Evolutionary conservation across 2,329 filamentous ascomycete genomes (phyloP).

Genomic region (Colletotrichum costaricense): DNA sequence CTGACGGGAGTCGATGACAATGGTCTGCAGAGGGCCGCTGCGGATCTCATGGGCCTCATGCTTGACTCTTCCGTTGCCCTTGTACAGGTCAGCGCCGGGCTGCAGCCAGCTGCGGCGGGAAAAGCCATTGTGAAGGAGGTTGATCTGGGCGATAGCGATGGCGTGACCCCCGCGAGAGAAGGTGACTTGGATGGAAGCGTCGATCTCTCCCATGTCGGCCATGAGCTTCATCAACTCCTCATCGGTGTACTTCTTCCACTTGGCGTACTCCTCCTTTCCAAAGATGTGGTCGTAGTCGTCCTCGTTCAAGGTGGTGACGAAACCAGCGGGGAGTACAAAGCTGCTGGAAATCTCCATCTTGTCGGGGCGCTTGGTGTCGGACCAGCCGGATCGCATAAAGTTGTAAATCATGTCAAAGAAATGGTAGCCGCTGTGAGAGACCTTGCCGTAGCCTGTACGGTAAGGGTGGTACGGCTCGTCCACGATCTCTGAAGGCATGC

Average conservation of each 20-base stretch:
- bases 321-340: conserved; percentile 8
- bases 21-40: conserved; percentile 29
- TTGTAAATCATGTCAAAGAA: conserved; percentile 11
- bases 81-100: conserved; percentile 23
- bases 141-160: conserved; percentile 13
- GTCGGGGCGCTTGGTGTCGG: conserved; percentile 15
- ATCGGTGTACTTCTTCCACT: background rate
- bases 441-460: conserved; percentile 14
- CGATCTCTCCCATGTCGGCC: background rate
- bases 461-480: conserved; percentile 16
- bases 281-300: conserved; percentile 3
- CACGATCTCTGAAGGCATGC: conserved; percentile 11
- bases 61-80: conserved; percentile 31
- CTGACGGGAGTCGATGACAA: conserved; percentile 33
- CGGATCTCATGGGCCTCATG: conserved; percentile 9
- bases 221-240: background rate
- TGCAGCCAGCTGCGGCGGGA: conserved; percentile 13
- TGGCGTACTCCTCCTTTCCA: conserved; percentile 14
- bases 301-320: conserved; percentile 13
- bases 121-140: conserved; percentile 8
- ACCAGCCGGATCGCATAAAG: conserved; percentile 1
- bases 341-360: conserved; percentile 17
- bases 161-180: background rate
- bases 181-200: conserved; percentile 18
- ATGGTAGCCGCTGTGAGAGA: conserved; percentile 27